Evolutionary conservation across 2,329 filamentous ascomycete species (phyloP), one percentile per base, ranked within the genome.

Genomic region (Hypoxylon sp.): DNA sequence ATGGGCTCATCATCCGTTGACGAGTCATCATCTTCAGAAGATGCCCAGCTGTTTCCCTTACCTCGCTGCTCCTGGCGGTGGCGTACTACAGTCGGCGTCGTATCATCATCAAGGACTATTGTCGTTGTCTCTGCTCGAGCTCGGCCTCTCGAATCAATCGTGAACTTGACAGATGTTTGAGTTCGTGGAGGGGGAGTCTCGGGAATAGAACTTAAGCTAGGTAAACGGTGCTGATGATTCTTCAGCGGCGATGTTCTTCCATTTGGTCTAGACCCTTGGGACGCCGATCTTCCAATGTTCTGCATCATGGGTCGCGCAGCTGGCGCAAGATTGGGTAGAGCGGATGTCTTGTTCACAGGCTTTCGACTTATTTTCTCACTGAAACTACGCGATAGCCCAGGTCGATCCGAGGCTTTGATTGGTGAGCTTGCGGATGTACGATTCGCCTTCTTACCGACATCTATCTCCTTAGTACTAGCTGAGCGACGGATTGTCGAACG

Each of bases 1-100:
- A 91, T 90, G 11, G 87, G 87, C 63, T 91, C 89, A 59, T 91
- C 88, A 68, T 91, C 89, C 3, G 84, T 85, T 0, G 88, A 90
- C 1, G 87, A 89, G 2, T 85, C 84, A 51, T 85, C 84, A 31
- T 86, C 81, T 4, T 81, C 83, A 0, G 84, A 85, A 4, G 83
- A 84, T 13, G 83, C 82, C 80, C 82, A 84, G 42, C 79, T 80
- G 54, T 78, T 71, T 26, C 56, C 72, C 29, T 55, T 64, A 29
- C 62, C 53, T 33, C 67, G 67, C 2, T 57, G 58, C n/a, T 73
- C 72, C 44, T 66, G 68, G 42, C 70, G 72, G 42, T 66, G 71
- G 3, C 73, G 72, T 44, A 73, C 65, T 1, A 66, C 60, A 39
- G 63, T 71, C 5, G 75, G 71, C 3, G 71, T 73, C n/a, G 62